Evolutionary conservation across 2,329 filamentous ascomycete genomes (phyloP).

Genomic region (Macrophomina tecta): DNA sequence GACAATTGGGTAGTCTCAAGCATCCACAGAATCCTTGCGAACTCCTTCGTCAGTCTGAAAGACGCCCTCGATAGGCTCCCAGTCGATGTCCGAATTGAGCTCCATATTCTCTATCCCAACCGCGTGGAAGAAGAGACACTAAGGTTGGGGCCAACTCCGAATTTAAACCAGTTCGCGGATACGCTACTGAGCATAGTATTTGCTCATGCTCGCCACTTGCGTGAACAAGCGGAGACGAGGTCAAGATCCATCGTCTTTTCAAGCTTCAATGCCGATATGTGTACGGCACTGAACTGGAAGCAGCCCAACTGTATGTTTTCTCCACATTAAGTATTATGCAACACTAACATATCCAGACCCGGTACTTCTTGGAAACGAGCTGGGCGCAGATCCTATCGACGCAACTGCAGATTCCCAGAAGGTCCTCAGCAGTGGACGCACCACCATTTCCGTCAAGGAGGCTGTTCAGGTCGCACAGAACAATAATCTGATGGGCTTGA

Average conservation of each 20-base stretch:
- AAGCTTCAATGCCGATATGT: constrained; percentile 88
- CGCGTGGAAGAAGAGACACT: constrained; percentile 72
- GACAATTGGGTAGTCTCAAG: constrained; percentile 50
- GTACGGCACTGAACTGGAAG: constrained; percentile 97
- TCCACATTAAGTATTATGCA: too few species aligned
- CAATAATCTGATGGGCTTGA: constrained; percentile 98
- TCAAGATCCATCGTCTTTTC: constrained; percentile 92
- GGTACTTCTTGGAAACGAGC: constrained; percentile 91
- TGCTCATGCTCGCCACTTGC: constrained; percentile 78
- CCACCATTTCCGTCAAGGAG: constrained; percentile 89
- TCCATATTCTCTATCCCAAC: constrained; percentile 90
- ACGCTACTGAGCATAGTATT: constrained; percentile 85
- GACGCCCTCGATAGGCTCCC: constrained; percentile 79
- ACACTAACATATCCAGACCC: constrained; percentile 63
- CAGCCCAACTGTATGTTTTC: constrained; percentile 81
- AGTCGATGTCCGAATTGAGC: constrained; percentile 80
- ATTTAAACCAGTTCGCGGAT: constrained; percentile 88
- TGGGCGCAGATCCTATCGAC: constrained; percentile 67
- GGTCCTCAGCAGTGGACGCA: constrained; percentile 68
- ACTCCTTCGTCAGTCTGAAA: constrained; percentile 77
- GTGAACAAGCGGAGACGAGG: constrained; percentile 67
- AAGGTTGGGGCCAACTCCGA: constrained; percentile 74
- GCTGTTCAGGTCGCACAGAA: constrained; percentile 89
- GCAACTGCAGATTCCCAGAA: constrained; percentile 45
- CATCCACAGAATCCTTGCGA: constrained; percentile 74